Evolutionary conservation across 228 moss, liverwort and hornwort species (phyloP).

Genomic region (Sphagnum fallax): DNA sequence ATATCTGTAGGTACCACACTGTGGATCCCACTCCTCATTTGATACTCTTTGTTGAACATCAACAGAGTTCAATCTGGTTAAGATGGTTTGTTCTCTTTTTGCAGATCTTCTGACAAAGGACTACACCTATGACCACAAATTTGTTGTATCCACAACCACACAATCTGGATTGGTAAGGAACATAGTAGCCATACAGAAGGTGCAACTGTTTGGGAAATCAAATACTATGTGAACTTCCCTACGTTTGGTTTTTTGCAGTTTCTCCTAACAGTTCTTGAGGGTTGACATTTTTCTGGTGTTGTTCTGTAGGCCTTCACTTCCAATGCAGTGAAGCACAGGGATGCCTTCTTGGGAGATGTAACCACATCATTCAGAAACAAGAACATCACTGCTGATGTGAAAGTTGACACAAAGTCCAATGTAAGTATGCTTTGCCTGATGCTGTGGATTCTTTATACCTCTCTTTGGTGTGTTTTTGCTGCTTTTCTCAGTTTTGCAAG

Average conservation of each 20-base stretch:
- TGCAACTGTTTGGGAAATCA: too few relatives aligned
- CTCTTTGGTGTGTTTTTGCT: too few relatives aligned
- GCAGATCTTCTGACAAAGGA: constrained; percentile 95
- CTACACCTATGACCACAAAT: constrained; percentile 95
- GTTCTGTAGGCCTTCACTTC: constrained; percentile 72
- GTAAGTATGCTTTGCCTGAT: constrained; percentile 16
- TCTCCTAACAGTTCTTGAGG: too few relatives aligned
- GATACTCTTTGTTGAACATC: too few relatives aligned
- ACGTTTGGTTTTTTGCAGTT: neutral
- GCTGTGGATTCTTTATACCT: too few relatives aligned
- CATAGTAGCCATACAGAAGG: too few relatives aligned
- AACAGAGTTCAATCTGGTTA: too few relatives aligned
- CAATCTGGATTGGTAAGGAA: constrained; percentile 89
- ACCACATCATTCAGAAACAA: constrained; percentile 75
- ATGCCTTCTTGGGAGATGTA: constrained; percentile 80
- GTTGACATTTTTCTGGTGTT: neutral
- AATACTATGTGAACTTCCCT: neutral
- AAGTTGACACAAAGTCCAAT: constrained; percentile 86
- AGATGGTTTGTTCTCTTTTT: too few relatives aligned
- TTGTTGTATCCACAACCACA: constrained; percentile 79
- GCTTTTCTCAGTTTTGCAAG: too few relatives aligned
- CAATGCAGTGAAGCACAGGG: constrained; percentile 75
- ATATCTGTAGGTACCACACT: too few relatives aligned
- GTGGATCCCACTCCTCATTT: too few relatives aligned
- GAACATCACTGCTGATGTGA: constrained; percentile 88